Evolutionary conservation across 2,329 filamentous ascomycete species (phyloP), one percentile per base, ranked within the genome.

Genomic region (Ophiosphaerella narmari): DNA sequence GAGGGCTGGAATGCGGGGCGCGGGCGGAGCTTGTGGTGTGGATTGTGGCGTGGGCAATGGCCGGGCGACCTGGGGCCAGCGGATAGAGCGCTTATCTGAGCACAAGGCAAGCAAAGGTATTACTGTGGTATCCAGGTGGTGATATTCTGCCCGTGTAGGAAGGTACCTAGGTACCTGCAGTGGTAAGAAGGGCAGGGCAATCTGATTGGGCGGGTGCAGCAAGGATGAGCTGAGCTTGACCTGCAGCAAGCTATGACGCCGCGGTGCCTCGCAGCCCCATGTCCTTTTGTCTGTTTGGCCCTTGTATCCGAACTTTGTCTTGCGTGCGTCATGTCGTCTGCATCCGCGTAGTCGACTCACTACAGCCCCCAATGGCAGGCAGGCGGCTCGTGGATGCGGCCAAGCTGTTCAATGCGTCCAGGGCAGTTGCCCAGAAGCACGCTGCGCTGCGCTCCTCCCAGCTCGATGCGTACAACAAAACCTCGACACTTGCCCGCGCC

Each of bases 401-500:
- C 37, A 79, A 75, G 62, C 69, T 80, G 39, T 64, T 78, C 74
- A 73, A 82, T 70, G 78, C 77, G 54, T 73, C 76, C 44, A 70
- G 69, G 56, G 69, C 74, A 31, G 65, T 81, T 53, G 76, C 76
- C 7, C 75, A 75, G 57, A 75, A 85, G 69, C 85, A 87, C 66
- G 71, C 85, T 48, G 75, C 75, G 36, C 78, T 87, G 41, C 83
- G 84, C 18, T 77, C 79, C 46, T 79, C 80, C 46, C 85, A 89
- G 68, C 75, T 86, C 61, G 82, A 87, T 66, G 71, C 84, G 40
- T 88, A 83, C 70, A 84, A 76, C 42, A 79, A 81, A 58, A 88
- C 86, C 0, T 89, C 86, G 2, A 83, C 82, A 26, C 70, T 89
- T 40, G 82, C 84, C 24, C 85, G 83, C 66, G 81, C 82, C 12